Evolutionary conservation across 2,329 filamentous ascomycete genomes (phyloP).

Genomic region (Coniochaeta hoffmannii): DNA sequence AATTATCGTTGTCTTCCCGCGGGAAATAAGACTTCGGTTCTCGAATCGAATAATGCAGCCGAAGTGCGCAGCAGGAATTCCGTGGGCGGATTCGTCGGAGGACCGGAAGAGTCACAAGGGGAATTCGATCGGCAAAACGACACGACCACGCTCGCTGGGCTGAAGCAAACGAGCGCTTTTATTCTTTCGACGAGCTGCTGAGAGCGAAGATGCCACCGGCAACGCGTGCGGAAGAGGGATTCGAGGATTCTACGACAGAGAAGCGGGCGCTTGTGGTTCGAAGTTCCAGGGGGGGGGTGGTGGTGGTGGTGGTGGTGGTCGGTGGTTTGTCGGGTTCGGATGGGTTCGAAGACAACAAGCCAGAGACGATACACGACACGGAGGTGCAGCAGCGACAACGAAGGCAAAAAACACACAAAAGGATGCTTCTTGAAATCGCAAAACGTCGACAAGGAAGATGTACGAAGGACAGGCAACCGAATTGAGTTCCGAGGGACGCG

Average conservation of each 20-base stretch:
- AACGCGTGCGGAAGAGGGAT: not conserved
- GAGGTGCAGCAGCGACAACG: not conserved
- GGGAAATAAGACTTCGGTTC: not conserved
- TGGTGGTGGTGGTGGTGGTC: not conserved
- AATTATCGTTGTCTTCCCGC: not conserved
- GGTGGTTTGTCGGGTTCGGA: no score
- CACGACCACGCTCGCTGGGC: not conserved
- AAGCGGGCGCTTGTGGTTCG: not conserved
- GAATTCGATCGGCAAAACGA: not conserved
- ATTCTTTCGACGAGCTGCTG: not conserved
- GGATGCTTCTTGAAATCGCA: slow-evolving; percentile 25
- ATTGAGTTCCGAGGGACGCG: not conserved
- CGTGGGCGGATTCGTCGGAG: not conserved
- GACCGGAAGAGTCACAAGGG: not conserved
- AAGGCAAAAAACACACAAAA: slow-evolving; percentile 19
- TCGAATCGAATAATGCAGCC: not conserved
- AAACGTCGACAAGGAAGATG: slow-evolving; percentile 10
- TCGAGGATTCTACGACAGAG: not conserved
- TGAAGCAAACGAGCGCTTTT: not conserved
- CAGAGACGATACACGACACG: not conserved
- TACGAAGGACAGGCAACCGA: not conserved
- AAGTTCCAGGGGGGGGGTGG: not conserved
- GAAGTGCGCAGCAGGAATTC: not conserved
- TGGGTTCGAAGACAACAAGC: not conserved
- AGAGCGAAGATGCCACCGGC: not conserved